Evolutionary conservation across 352 stramenopile species (phyloP), one percentile per base, ranked within the genome.

Genomic region (Globisporangium orthogonon): DNA sequence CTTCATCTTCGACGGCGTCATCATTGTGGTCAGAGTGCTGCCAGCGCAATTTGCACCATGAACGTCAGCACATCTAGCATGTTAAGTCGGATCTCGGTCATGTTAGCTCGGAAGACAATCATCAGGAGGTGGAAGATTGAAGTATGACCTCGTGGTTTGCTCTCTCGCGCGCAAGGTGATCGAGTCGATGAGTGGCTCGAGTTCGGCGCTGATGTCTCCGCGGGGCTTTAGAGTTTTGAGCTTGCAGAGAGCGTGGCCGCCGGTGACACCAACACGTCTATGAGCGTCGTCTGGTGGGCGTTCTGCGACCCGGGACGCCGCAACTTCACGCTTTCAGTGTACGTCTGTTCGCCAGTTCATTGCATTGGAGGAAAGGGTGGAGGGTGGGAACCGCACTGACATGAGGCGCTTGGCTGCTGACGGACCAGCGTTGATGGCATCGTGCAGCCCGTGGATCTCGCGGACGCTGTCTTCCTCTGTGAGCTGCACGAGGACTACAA

Each of bases 161-260:
- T 54, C 63, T 92, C 45, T 60, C 89, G 61, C 73, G 78, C 10
- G 69, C 66, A n/a, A n/a, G n/a, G n/a, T n/a, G n/a, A n/a, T n/a
- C n/a, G n/a, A n/a, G n/a, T n/a, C n/a, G n/a, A n/a, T 33, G 66
- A 79, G 50, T 92, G 83, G 83, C 67, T 92, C 52, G 47, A 77
- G 44, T 78, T 91, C 50, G n/a, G 52, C 33, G 29, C 60, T 13
- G 67, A 71, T 30, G 61, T 78, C 31, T 57, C 72, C n/a, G 79
- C 76, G 14, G 84, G 79, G 13, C 79, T 92, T 43, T 76, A 67
- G 61, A 61, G 64, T 17, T 49, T 92, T 39, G 71, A 71, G 44
- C 59, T 90, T 11, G 40, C 61, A 15, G 50, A 31, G 11, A 31
- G 51, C 28, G 46, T 54, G 45, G 56, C 51, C 30, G 58, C 53